Evolutionary conservation across 2,329 filamentous ascomycete genomes (phyloP).

Genomic region (Trichophyton mentagrophytes): DNA sequence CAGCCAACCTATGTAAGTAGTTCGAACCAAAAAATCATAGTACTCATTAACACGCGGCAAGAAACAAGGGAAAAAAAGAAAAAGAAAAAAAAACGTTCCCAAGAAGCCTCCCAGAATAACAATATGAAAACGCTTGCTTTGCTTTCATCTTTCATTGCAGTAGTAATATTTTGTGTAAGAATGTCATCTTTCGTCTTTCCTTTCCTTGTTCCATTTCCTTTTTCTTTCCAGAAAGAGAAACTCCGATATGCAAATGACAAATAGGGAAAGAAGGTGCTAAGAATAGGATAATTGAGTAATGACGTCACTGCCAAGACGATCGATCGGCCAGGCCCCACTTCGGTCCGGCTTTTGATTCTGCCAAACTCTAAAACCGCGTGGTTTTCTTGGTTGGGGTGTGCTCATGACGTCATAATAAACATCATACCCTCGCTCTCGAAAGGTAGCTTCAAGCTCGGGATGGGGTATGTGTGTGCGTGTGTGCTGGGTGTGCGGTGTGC

Average conservation of each 20-base stretch:
- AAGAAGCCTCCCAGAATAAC: background rate
- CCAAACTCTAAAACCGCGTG: slow-evolving; percentile 1
- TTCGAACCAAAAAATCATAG: too few relatives aligned
- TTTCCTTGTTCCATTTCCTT: background rate
- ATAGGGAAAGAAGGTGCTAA: background rate
- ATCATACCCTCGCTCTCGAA: background rate
- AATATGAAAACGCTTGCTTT: background rate
- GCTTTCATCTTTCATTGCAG: background rate
- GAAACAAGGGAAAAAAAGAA: too few relatives aligned
- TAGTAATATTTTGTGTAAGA: background rate
- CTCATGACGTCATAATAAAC: slow-evolving; percentile 1
- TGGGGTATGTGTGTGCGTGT: too few relatives aligned
- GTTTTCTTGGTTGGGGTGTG: background rate
- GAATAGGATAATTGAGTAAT: background rate
- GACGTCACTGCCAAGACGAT: background rate
- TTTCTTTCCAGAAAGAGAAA: background rate
- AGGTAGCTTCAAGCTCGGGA: background rate
- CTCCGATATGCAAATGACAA: background rate
- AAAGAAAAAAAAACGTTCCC: too few relatives aligned
- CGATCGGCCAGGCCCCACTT: background rate
- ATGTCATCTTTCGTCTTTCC: background rate
- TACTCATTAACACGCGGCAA: too few relatives aligned
- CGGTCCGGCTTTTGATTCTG: background rate
- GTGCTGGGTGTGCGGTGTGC: too few relatives aligned
- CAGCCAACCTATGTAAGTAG: background rate